Conservation (phyloP, 495 filamentous ascomycete genomes). For the Neurospora sublineolata region DNA sequence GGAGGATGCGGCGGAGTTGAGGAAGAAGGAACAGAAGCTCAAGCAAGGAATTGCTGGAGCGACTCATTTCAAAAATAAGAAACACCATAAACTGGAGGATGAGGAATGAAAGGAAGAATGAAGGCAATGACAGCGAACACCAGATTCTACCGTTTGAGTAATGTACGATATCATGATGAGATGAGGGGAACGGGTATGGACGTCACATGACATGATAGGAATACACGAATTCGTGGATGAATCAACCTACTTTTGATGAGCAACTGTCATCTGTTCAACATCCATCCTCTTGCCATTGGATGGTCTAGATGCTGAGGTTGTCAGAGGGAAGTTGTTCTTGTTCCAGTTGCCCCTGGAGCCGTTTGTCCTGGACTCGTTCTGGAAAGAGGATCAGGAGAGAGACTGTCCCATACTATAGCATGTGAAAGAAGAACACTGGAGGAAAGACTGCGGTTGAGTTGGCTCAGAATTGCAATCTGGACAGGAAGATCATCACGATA, state of each 20-base stretch:
- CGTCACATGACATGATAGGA: not conserved
- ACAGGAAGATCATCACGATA: not conserved
- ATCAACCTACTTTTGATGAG: not conserved
- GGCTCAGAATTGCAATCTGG: not conserved
- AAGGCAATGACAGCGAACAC: not conserved
- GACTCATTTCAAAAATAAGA: not conserved
- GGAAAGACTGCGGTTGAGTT: not conserved
- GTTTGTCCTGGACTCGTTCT: not conserved
- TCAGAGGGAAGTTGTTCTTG: not conserved
- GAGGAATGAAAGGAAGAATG: not conserved
- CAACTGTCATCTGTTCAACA: not conserved
- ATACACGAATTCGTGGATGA: not conserved
- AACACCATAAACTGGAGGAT: not conserved
- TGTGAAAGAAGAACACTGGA: not conserved
- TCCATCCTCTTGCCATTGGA: not conserved
- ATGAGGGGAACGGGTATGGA: not conserved
- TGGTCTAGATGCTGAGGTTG: not conserved
- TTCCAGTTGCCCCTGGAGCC: not conserved
- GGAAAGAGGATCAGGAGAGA: not conserved
- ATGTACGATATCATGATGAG: not conserved
- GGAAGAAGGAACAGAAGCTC: constrained; percentile 9
- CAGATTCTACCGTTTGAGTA: not conserved
- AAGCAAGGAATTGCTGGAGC: not conserved
- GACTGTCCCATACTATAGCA: not conserved
- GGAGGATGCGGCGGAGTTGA: constrained; percentile 14